These are phyloP conservation scores for Collybia sordida DNA, from an alignment of 768 basidiomycete species.

Conservation along the genomic window DNA sequence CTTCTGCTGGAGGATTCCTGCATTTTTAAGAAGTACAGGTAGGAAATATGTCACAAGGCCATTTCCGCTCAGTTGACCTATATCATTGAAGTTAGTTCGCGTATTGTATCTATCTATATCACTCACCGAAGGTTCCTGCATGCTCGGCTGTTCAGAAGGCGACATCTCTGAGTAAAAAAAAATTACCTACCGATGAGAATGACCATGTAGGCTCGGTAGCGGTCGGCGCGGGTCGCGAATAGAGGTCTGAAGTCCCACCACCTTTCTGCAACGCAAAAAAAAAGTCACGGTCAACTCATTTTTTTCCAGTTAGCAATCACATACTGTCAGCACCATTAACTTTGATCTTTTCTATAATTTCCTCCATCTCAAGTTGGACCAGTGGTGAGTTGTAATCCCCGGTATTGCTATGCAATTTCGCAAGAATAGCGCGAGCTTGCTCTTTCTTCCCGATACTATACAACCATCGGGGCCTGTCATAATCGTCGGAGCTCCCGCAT, in stretches of 20 bases:
- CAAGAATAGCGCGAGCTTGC: conserved; percentile 43
- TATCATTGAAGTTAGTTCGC: not conserved
- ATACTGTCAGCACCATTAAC: conserved; percentile 45
- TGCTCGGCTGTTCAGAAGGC: not conserved
- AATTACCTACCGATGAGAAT: conserved; percentile 40
- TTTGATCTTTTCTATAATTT: conserved; percentile 50
- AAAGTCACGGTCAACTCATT: not conserved
- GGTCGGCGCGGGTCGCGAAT: conserved; percentile 44
- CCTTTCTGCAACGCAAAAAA: conserved; percentile 24
- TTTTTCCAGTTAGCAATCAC: conserved; percentile 10
- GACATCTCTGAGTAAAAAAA: not conserved
- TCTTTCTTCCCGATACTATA: conserved; percentile 44
- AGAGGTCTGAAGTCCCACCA: conserved; percentile 58
- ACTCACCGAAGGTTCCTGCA: conserved; percentile 22
- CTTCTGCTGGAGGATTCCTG: conserved; percentile 40
- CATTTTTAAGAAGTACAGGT: conserved; percentile 43
- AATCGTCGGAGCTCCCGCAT: not conserved
- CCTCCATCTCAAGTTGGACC: conserved; percentile 48
- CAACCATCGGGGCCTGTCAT: conserved; percentile 49
- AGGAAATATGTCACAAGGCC: conserved; percentile 49
- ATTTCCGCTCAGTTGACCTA: conserved; percentile 48
- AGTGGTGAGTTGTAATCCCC: conserved; percentile 48
- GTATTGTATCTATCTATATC: too few relatives aligned
- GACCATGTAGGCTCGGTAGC: conserved; percentile 51
- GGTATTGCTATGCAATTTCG: conserved; percentile 45